Evolutionary conservation across 2,329 filamentous ascomycete species (phyloP).

Genomic region (Celoporthe dispersa): DNA sequence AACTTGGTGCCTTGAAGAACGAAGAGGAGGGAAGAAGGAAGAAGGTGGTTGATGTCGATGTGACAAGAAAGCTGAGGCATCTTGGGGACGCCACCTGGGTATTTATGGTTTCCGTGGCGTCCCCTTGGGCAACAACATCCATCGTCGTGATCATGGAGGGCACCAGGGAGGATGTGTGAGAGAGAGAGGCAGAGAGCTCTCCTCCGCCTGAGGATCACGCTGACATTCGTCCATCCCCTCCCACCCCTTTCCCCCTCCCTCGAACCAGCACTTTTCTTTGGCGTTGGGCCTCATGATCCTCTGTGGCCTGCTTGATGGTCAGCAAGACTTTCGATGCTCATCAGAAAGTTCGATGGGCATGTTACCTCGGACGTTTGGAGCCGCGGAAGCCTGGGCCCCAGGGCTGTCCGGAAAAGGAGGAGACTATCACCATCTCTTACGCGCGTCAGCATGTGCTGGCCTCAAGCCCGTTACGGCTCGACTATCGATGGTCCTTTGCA

Average conservation of each 20-base stretch:
- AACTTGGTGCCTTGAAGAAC: constrained; percentile 25
- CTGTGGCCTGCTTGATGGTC: neutral
- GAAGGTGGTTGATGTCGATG: neutral
- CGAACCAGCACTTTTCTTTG: neutral
- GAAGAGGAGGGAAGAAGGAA: constrained; percentile 13
- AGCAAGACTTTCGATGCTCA: neutral
- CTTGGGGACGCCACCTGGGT: neutral
- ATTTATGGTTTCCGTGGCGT: constrained; percentile 17
- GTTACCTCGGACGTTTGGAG: neutral
- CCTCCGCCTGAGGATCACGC: neutral
- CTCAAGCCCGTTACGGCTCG: neutral
- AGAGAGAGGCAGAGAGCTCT: neutral
- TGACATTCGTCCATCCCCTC: neutral
- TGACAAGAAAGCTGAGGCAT: neutral
- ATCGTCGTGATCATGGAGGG: neutral
- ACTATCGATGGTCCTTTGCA: constrained; percentile 3
- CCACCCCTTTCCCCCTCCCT: no score
- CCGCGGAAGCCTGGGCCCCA: neutral
- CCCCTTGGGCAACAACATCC: neutral
- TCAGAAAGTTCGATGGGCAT: neutral
- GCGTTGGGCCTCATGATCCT: constrained; percentile 32
- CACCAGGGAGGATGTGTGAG: neutral
- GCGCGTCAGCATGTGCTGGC: neutral
- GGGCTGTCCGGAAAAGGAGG: constrained; percentile 6
- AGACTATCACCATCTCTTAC: constrained; percentile 1